These are phyloP conservation scores for Heimioporus sp. DNA, from an alignment of 768 basidiomycete genomes.

Conservation along the genomic window DNA sequence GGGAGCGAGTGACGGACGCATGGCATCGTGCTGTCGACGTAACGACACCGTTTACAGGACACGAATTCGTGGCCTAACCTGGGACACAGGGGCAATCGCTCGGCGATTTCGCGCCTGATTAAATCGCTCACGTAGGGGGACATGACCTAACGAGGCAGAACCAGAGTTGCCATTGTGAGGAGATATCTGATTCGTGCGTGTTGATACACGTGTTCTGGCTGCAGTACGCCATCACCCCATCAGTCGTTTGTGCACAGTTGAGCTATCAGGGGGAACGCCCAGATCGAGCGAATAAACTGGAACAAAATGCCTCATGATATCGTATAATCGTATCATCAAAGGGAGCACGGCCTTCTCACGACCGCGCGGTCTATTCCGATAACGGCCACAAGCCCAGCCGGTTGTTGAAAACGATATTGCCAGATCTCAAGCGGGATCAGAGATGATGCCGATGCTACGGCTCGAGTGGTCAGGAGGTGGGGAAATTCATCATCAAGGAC, in stretches of 20 bases:
- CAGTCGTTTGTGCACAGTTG: slow-evolving; percentile 11
- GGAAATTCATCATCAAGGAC: slow-evolving; percentile 2
- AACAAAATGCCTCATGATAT: slow-evolving; percentile 18
- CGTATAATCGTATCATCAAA: slow-evolving; percentile 20
- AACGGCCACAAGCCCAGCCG: slow-evolving; percentile 12
- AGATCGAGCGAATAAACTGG: slow-evolving; percentile 18
- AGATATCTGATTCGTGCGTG: slow-evolving; percentile 8
- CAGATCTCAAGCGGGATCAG: slow-evolving; percentile 22
- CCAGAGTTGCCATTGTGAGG: slow-evolving; percentile 7
- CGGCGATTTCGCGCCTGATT: slow-evolving; percentile 18
- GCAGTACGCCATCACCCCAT: slow-evolving; percentile 9
- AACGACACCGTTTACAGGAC: slow-evolving; percentile 14
- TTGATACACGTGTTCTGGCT: slow-evolving; percentile 25
- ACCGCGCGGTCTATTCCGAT: slow-evolving; percentile 20
- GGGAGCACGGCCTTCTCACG: slow-evolving; percentile 23
- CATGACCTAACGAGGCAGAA: slow-evolving; percentile 6
- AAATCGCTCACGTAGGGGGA: slow-evolving; percentile 14
- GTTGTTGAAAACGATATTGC: slow-evolving; percentile 22
- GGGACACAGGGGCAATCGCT: slow-evolving; percentile 17
- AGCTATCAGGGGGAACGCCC: slow-evolving; percentile 18
- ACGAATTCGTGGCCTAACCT: slow-evolving; percentile 1
- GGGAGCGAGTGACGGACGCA: slow-evolving; percentile 8
- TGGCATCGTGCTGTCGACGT: slow-evolving; percentile 21
- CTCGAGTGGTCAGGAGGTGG: slow-evolving; percentile 5
- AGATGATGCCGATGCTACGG: slow-evolving; percentile 21